Conservation (phyloP, 495 filamentous ascomycete genomes). For the Chaetomium fimeti region DNA sequence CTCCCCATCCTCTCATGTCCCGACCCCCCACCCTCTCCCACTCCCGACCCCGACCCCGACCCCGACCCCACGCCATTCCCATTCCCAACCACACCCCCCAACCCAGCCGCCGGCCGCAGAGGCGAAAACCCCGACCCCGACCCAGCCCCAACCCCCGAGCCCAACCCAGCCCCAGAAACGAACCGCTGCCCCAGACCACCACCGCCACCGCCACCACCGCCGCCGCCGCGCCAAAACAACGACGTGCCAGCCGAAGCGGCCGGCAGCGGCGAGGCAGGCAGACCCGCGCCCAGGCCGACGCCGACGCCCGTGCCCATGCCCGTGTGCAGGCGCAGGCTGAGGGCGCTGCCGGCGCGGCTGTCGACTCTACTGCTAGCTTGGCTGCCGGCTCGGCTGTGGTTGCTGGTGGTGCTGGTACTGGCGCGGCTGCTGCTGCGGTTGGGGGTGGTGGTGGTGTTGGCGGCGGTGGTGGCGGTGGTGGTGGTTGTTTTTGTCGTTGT, state of each 20-base stretch:
- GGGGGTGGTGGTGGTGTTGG: background rate
- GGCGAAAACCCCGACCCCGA: background rate
- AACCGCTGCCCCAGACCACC: background rate
- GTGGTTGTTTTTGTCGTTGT: background rate
- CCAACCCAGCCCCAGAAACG: background rate
- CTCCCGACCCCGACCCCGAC: background rate
- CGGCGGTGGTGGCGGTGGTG: background rate
- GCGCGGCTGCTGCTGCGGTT: background rate
- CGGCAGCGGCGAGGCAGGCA: conserved; percentile 3
- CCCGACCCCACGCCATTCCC: background rate
- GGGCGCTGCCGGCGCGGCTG: background rate
- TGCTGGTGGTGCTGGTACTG: background rate
- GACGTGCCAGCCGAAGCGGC: background rate
- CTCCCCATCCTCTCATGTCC: background rate
- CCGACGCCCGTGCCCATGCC: conserved; percentile 11
- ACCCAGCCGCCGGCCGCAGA: background rate
- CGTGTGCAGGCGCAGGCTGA: conserved; percentile 11
- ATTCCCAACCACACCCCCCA: background rate
- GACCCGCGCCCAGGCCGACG: conserved; percentile 12
- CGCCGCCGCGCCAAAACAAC: background rate
- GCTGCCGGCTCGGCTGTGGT: background rate
- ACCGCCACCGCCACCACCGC: background rate
- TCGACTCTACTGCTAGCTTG: background rate
- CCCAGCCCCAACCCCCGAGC: background rate
- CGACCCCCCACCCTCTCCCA: background rate